Evolutionary conservation across 352 stramenopile genomes (phyloP), one percentile per base, ranked within the genome.

Genomic region (Elongisporangium senticosum): DNA sequence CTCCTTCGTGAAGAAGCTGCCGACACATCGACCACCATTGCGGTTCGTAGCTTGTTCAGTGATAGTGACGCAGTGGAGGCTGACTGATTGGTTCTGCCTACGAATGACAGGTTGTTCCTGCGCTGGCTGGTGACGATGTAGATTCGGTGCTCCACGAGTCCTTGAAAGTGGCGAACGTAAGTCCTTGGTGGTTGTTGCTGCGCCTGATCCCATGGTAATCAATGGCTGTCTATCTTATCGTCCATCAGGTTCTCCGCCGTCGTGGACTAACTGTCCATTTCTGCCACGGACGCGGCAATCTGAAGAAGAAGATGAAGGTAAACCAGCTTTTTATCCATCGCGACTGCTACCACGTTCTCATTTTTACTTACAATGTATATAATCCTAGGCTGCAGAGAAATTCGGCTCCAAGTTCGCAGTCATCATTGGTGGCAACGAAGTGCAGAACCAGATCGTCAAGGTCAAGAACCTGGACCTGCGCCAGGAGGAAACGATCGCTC

Each of bases 241-340:
- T 39, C 58, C 33, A 17, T 17, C 52, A 87, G 77, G 61, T 47
- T 5, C 72, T 96, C 51, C 81, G 86, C 20, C 64, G 77, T 33
- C 67, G 68, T 60, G 83, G 77, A 1, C 62, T 89, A 37, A 76
- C 57, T 0, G 84, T 96, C n/a, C 86, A 96, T 64, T 90, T 93
- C 58, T 91, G 83, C 48, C 84, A 96, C 49, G 83, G 76, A 19
- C 70, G 65, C 22, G 79, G 79, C 15, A 91, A 81, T 50, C 81
- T 96, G 62, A 96, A 95, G 58, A 96, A 96, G 63, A 79, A 93
- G 50, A 92, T 96, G 83, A 96, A 96, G 78, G 76, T 88, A 40
- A 58, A 48, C 3, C 4, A 52, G 48, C 47, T 7, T 55, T n/a
- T 33, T 48, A 49, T 51, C 13, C 37, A 24, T 14, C 5, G 14